Conservation (phyloP, 495 filamentous ascomycete genomes). For the Xylaria scruposa region DNA sequence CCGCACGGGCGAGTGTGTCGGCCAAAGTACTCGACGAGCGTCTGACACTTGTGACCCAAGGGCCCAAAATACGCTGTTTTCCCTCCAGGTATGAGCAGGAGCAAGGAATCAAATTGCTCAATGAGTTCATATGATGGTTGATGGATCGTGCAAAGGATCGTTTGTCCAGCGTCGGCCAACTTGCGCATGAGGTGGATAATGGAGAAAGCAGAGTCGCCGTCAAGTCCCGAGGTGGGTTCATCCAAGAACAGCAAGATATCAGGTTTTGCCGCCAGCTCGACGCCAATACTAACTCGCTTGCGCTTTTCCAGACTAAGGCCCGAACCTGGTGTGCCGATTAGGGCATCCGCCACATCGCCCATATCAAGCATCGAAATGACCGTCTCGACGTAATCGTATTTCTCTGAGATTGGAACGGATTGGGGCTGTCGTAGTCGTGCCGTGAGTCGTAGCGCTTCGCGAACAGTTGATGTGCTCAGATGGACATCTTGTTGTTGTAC, state of each 20-base stretch:
- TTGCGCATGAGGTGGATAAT: constrained; percentile 79
- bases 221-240: constrained; percentile 78
- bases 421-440: constrained; percentile 74
- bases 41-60: constrained; percentile 41
- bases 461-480: constrained; percentile 73
- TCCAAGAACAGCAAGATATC: constrained; percentile 47
- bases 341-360: neutral
- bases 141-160: constrained; percentile 84
- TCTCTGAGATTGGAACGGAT: constrained; percentile 62
- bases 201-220: constrained; percentile 74
- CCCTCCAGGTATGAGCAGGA: constrained; percentile 60
- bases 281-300: constrained; percentile 29
- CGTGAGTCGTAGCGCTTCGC: constrained; percentile 72
- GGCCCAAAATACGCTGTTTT: constrained; percentile 63
- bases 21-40: constrained; percentile 54
- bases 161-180: constrained; percentile 71
- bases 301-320: constrained; percentile 40
- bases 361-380: constrained; percentile 55
- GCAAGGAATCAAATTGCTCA: constrained; percentile 56
- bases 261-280: constrained; percentile 27
- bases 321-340: constrained; percentile 50
- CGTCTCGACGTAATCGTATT: constrained; percentile 74
- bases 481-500: constrained; percentile 85
- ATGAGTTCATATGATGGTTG: constrained; percentile 66
- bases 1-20: constrained; percentile 54